Evolutionary conservation across 768 basidiomycete species (phyloP), one percentile per base, ranked within the genome.

Genomic region (Agaricus sinodeliciosus): DNA sequence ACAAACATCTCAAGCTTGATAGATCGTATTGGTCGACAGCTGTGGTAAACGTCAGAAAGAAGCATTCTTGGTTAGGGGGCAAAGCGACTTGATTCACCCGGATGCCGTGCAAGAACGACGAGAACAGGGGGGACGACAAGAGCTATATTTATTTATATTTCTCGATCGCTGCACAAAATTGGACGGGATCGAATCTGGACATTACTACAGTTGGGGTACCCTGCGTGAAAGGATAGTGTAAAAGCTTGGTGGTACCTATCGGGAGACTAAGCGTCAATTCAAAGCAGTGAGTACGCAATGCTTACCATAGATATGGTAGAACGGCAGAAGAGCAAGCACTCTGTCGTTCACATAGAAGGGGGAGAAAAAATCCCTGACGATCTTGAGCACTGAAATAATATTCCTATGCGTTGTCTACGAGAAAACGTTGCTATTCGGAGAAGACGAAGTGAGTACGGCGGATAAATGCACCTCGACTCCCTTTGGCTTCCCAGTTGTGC

Each of bases 81-180:
- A 22, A 2, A 22, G 22, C 22, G 2, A 3, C 22, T 3, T 3
- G 22, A 48, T 65, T 28, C 67, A 80, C 81, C 83, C 9, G 82
- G 79, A 58, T 88, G 84, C 55, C 85, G 79, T 2, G 82, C 70
- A 39, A 96, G 72, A 1, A 81, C 76, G 12, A 95, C 82, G 11
- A 93, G 68, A n/a, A 96, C 82, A 0, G 94, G 92, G 1, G 93
- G 93, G 1, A 90, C 90, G 44, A 90, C 70, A 0, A 86, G 67
- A 0, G 78, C 55, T 1, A 70, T 54, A 0, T 85, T 84, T 25
- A 83, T 76, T 71, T 78, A 71, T 88, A 88, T 47, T 72, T 75
- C 57, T 84, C 74, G 43, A 95, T 78, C 45, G 78, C 71, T 9
- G 73, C 69, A 56, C 88, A 85, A 60, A 89, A 90, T 48, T 70